Evolutionary conservation across 345 rosid genomes (phyloP), one percentile per base, ranked within the genome.

Genomic region (Euphorbia lathyris): DNA sequence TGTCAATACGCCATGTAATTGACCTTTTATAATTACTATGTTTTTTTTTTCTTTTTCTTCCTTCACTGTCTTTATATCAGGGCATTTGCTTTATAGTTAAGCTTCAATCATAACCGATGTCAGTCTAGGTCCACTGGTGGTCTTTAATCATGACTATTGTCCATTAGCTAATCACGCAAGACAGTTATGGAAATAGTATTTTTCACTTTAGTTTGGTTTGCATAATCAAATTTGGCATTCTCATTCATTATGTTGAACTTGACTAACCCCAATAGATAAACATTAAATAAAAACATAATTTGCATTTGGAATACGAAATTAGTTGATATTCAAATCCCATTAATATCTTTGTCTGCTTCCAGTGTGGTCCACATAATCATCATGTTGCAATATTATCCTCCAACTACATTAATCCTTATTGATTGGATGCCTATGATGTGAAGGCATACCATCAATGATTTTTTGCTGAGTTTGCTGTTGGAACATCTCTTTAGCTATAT

Each of bases 181-280:
- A 14, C 23, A 14, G 42, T 43, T 43, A 30, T 25, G 36, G 55
- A 43, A 45, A 26, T 16, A 25, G 10, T 30, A 26, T 43, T 42
- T 23, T 14, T 23, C 43, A 50, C 27, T 43, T 43, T 42, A 19
- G 17, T 22, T 40, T 23, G 53, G 23, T 43, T 3, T 23, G 7
- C 36, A 64, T 20, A 40, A 12, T 36, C 29, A 63, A 11, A 20
- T 22, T 16, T 25, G 29, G 53, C 13, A 43, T 25, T 64, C 26
- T 25, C 9, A 26, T 64, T 25, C 9, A 23, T 64, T 45, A 64
- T 64, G 38, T 6, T 64, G 34, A 3, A 64, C 25, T 64, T 43
- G 67, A 64, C 67, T 64, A 64, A 64, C 42, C 12, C 55, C 67
- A 43, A 32, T 3, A 60, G 36, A 58, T n/a, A n/a, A n/a, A n/a